Base-by-base conservation (phyloP, 306 rosid species). In the Hippophae rhamnoides region DNA sequence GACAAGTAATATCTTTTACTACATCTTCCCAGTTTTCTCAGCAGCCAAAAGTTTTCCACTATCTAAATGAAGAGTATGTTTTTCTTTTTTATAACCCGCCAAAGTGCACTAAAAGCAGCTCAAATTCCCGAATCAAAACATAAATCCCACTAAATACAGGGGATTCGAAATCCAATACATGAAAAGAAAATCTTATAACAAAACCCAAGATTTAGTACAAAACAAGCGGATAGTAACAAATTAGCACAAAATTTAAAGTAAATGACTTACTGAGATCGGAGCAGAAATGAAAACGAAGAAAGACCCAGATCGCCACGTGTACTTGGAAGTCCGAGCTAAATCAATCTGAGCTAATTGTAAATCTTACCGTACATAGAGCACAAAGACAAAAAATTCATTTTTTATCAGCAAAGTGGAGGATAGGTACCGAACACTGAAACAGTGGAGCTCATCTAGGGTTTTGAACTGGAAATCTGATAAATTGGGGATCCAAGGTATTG, bases 221-320 rank as follows among this genome's bases (percentile, higher is more conserved):
- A 10, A 25, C 27, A 57, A 63, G 43, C 8, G 52, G 41, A 56
- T 57, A 56, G 68, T 55, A 66, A 49, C 60, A 55, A 31, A 41
- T 50, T 38, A 13, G 50, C 50, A 62, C 60, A 55, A 3, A 66
- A 59, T 59, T 25, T 40, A 38, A 54, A 68, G 62, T 43, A 57
- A 69, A 49, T 26, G 4, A 76, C 95, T 86, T 68, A 89, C 97
- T 72, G 83, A 72, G 73, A 77, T 66, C 70, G 41, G 76, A 74
- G 89, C 76, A 40, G 74, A 67, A 82, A 71, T 70, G 76, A 71
- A 65, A 60, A 63, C 59, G 86, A 77, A 69, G 78, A 72, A 31
- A 31, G 3, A 86, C 65, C 84, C 78, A 89, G 95, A 86, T 89
- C 97, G 87, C 78, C 92, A 76, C 93, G 84, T 84, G 97, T 74